These are phyloP conservation scores for Camelina hispida DNA, from an alignment of 345 rosid genomes.

Conservation along the genomic window DNA sequence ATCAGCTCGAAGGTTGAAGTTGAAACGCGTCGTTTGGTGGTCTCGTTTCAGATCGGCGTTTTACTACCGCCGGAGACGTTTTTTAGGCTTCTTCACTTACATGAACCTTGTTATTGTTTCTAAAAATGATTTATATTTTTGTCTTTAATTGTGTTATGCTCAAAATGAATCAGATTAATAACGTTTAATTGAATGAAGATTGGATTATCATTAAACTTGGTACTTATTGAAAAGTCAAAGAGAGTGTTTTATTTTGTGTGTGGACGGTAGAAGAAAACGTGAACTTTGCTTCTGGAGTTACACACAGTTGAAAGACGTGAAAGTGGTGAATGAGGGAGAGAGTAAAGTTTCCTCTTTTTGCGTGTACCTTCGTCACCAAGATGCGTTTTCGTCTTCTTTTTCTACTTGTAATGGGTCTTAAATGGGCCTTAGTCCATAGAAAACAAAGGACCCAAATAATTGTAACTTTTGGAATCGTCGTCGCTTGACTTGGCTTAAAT, in stretches of 20 bases:
- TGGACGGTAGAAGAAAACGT: constrained; percentile 31
- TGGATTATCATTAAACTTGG: neutral
- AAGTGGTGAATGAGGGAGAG: constrained; percentile 9
- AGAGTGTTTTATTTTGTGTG: neutral
- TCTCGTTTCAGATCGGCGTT: constrained; percentile 56
- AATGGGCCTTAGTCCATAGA: neutral
- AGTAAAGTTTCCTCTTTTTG: constrained; percentile 1
- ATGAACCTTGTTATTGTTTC: constrained; percentile 41
- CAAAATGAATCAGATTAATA: neutral
- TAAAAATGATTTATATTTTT: constrained; percentile 5
- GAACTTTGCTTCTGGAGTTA: constrained; percentile 10
- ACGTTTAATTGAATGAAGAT: neutral
- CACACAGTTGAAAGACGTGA: constrained; percentile 10
- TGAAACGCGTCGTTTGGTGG: constrained; percentile 59
- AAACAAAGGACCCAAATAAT: too few relatives aligned
- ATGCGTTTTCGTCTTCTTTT: neutral
- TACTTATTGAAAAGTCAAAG: neutral
- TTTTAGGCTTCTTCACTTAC: constrained; percentile 52
- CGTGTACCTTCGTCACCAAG: constrained; percentile 14
- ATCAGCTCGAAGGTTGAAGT: constrained; percentile 51
- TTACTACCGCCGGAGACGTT: constrained; percentile 53
- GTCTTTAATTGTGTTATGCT: neutral
- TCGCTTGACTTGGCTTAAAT: too few relatives aligned
- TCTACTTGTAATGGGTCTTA: neutral
- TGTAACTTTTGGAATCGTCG: too few relatives aligned